Evolutionary conservation across 1,284 basidiomycete species (phyloP), one percentile per base, ranked within the genome.

Genomic region (Cryptococcus sp.): DNA sequence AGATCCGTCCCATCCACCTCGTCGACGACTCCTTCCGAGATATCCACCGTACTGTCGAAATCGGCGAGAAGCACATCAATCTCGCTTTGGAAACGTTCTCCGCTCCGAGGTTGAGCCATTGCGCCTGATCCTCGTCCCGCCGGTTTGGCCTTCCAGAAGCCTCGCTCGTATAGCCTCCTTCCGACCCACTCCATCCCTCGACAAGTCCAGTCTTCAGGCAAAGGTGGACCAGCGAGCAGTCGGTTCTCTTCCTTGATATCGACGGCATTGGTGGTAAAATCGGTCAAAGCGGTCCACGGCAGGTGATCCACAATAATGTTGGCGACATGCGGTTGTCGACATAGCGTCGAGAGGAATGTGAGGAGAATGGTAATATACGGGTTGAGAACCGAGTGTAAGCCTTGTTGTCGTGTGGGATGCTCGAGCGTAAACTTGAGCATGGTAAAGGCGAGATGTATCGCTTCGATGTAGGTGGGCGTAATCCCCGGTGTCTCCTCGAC

Each of bases 131-230:
- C 54, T 9, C 69, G 53, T 25, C 48, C 48, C 11, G 54, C 47
- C 22, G 53, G 54, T 55, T 86, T 73, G 25, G 60, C 48, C 49
- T 76, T 77, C 93, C 92, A 97, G 71, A 86, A 97, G 0, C 92
- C 91, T 38, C 87, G 81, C 66, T 92, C 89, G 68, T 86, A 95
- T 1, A 95, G 83, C 49, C 83, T 81, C 53, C 88, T 79, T 5
- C 87, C 85, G 1, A 88, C 84, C 94, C 94, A 98, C 56, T 90
- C 87, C 82, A 93, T 87, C 3, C 95, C 95, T 26, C 93, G 80
- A 53, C 97, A 72, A 60, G 87, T 88, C 90, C 92, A 97, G 68
- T 98, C 95, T 69, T 98, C 95, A 0, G 87, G 82, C 2, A 98
- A 75, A 0, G 91, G 86, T 11, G 64, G 47, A 12, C 80, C 75